Percentiles rank a stretch among this genome's conserved stretches.
Evolutionary conservation across 1,284 basidiomycete genomes (phyloP).

Genomic region (Athelia sp.): DNA sequence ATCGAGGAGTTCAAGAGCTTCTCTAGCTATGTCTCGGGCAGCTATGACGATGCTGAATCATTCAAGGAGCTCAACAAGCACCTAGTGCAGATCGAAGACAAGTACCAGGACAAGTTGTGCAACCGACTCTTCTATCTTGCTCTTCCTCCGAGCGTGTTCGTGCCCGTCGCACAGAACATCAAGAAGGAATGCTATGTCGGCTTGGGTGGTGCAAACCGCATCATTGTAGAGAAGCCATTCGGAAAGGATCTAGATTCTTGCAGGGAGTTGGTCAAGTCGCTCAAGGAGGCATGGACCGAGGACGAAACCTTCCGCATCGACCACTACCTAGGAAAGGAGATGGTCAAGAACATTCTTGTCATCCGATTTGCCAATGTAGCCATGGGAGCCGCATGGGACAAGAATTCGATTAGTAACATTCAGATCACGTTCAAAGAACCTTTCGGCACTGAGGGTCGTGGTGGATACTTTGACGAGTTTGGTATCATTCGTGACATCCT

Average conservation of each 20-base stretch:
- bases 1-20: slow-evolving; percentile 80
- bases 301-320: slow-evolving; percentile 98
- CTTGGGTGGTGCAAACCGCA: slow-evolving; percentile 74
- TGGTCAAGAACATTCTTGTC: slow-evolving; percentile 96
- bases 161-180: slow-evolving; percentile 79
- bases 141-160: slow-evolving; percentile 91
- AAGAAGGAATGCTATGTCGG: slow-evolving; percentile 75
- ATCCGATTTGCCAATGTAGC: slow-evolving; percentile 92
- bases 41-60: slow-evolving; percentile 79
- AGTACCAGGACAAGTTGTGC: slow-evolving; percentile 55
- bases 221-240: slow-evolving; percentile 97
- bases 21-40: slow-evolving; percentile 79
- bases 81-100: slow-evolving; percentile 73
- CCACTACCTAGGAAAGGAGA: slow-evolving; percentile 97
- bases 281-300: slow-evolving; percentile 89
- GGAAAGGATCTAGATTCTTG: slow-evolving; percentile 91
- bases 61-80: slow-evolving; percentile 77
- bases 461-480: slow-evolving; percentile 98
- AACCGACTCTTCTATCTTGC: slow-evolving; percentile 93
- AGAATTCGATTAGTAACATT: slow-evolving; percentile 90
- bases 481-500: slow-evolving; percentile 95
- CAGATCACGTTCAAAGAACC: slow-evolving; percentile 99
- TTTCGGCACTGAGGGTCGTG: slow-evolving; percentile 94
- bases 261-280: slow-evolving; percentile 68
- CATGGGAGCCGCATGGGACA: slow-evolving; percentile 86